Base-by-base conservation (phyloP, 495 filamentous ascomycete genomes). In the Talaromyces proteolyticus region DNA sequence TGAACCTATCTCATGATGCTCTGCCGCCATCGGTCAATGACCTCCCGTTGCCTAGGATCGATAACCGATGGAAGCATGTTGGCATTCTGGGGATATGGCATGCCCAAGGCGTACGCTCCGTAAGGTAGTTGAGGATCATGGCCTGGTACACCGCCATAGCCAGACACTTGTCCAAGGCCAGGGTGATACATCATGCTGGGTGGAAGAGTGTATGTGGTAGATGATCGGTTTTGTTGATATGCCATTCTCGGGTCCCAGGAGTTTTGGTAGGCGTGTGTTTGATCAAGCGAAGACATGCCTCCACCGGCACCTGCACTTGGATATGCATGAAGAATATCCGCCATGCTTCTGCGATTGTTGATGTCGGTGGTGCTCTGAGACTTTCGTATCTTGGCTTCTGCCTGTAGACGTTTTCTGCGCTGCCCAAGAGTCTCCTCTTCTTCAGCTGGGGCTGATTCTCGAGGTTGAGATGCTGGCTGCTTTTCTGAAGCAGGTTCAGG, bases 381-480 rank as follows among this genome's bases (percentile, higher is more conserved):
- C 53, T 57, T 72, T 66, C 64, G 76, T 41, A 21, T 21, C 22
- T 40, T 29, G 10, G 75, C 75, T 66, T 92, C 87, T 40, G 78
- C 82, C 63, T 91, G 87, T 1, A 98, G 76, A 12, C 93, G 81
- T 51, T 75, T 80, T 3, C 90, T 84, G 6, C 92, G 83, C 60
- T 97, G 89, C 11, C 84, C 93, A 2, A 98, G 78, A 0, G 91
- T 95, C 62, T 98, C 92, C 53, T 95, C 88, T 50, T 81, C 86
- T 5, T 70, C 37, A 51, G 53, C 16, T 25, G 22, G 10, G 25
- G 34, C 47, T 6, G 8, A 14, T 17, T 38, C 38, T n/a, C 40
- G 14, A 18, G 12, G 7, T 36, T 49, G 23, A 2, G 25, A 21
- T 11, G 47, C 41, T 42, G 22, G 22, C 40, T 55, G 49, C 46